phyloP scores from a whole-genome alignment of 805 yeast species.

The Pichia californica region DNA sequence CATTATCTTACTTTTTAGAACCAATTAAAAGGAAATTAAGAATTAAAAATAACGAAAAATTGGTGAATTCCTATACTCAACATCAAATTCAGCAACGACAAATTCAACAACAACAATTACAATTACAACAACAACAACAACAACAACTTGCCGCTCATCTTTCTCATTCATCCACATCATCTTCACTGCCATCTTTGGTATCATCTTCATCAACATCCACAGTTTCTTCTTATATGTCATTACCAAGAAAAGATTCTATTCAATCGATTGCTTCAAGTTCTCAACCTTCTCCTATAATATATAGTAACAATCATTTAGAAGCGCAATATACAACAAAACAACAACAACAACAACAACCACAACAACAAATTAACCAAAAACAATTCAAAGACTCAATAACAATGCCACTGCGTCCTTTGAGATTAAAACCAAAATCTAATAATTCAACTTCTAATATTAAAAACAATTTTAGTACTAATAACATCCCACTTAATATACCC shows the following conservation, averaged over 20 bases:
- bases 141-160: neutral
- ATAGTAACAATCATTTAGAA: neutral
- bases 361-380: neutral
- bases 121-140: neutral
- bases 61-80: slow-evolving; percentile 1
- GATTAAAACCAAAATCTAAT: slow-evolving; percentile 8
- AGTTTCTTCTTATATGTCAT: slow-evolving; percentile 22
- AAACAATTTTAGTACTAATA: neutral
- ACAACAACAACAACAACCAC: neutral
- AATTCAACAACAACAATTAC: neutral
- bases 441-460: neutral
- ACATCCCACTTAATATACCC: slow-evolving; percentile 2
- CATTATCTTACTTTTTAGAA: slow-evolving; percentile 66
- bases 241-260: slow-evolving; percentile 9
- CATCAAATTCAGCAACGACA: neutral
- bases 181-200: slow-evolving; percentile 13
- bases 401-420: slow-evolving; percentile 13
- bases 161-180: slow-evolving; percentile 5
- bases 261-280: slow-evolving; percentile 18
- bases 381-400: neutral
- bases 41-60: slow-evolving; percentile 16
- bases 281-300: neutral
- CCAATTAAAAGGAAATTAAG: slow-evolving; percentile 57
- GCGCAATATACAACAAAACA: too few relatives aligned
- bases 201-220: slow-evolving; percentile 14